Evolutionary conservation across 169 alveolate species (phyloP).

Genomic region (Cryptosporidium parvum): DNA sequence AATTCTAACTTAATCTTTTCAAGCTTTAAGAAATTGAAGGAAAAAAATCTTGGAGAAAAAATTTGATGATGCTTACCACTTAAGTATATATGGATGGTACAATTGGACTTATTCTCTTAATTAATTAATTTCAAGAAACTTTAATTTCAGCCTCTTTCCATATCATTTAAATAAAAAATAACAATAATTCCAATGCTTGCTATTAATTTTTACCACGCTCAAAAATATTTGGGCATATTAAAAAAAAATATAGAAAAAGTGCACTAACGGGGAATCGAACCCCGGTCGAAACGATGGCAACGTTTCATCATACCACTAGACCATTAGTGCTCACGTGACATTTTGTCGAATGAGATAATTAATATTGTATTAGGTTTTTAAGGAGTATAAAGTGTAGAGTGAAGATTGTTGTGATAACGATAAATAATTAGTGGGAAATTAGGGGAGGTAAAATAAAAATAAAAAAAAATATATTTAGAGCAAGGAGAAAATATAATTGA

Average conservation of each 20-base stretch:
- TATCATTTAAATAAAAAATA: background rate
- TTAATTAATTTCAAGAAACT: background rate
- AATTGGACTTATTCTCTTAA: background rate
- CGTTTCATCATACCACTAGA: constrained; percentile 87
- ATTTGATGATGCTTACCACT: background rate
- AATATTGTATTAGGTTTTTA: background rate
- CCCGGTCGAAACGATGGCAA: constrained; percentile 90
- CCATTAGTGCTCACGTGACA: constrained; percentile 81
- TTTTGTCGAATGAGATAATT: background rate
- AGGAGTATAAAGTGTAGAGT: background rate
- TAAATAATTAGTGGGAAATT: background rate
- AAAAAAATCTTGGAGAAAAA: no score
- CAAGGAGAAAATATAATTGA: background rate
- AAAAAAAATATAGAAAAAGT: constrained; percentile 46
- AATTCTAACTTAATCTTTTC: background rate
- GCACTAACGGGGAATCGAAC: constrained; percentile 90
- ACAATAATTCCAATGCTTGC: no score
- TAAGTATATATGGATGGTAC: background rate
- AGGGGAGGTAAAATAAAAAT: background rate
- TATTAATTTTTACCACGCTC: background rate
- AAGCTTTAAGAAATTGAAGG: no score
- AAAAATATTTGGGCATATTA: background rate
- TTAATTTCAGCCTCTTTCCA: constrained; percentile 9
- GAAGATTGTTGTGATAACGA: background rate
- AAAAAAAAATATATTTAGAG: background rate